Evolutionary conservation across 495 filamentous ascomycete genomes (phyloP).

Genomic region (Usnea hakonensis): DNA sequence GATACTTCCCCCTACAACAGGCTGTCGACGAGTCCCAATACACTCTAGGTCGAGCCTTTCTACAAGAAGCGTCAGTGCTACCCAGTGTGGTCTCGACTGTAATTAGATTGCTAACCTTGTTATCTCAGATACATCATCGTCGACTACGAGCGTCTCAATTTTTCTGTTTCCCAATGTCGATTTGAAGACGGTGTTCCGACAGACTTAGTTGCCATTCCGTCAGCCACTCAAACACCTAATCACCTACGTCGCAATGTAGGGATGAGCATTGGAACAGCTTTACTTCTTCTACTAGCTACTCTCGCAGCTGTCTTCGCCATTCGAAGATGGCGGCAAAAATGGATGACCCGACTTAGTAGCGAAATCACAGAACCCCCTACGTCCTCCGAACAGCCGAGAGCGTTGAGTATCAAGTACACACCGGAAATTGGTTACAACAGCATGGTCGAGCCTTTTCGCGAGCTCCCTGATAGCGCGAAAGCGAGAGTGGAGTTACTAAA

Average conservation of each 20-base stretch:
- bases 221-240: not conserved
- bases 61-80: slow-evolving; percentile 43
- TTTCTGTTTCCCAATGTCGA: slow-evolving; percentile 15
- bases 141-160: slow-evolving; percentile 21
- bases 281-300: not conserved
- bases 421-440: slow-evolving; percentile 15
- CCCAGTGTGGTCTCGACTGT: not conserved
- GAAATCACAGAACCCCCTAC: not conserved
- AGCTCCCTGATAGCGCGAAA: slow-evolving; percentile 13
- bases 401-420: not conserved
- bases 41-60: slow-evolving; percentile 46
- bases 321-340: not conserved
- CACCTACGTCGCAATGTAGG: not conserved
- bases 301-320: not conserved
- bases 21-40: slow-evolving; percentile 44
- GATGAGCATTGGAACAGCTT: not conserved
- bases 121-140: slow-evolving; percentile 19
- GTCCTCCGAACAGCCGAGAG: not conserved
- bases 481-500: slow-evolving; percentile 13
- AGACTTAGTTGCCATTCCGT: slow-evolving; percentile 8
- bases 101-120: not conserved
- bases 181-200: slow-evolving; percentile 5
- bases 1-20: slow-evolving; percentile 47
- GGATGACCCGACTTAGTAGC: not conserved
- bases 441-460: not conserved